Evolutionary conservation across 2,329 filamentous ascomycete genomes (phyloP).

Genomic region (Aspergillus glaucus): DNA sequence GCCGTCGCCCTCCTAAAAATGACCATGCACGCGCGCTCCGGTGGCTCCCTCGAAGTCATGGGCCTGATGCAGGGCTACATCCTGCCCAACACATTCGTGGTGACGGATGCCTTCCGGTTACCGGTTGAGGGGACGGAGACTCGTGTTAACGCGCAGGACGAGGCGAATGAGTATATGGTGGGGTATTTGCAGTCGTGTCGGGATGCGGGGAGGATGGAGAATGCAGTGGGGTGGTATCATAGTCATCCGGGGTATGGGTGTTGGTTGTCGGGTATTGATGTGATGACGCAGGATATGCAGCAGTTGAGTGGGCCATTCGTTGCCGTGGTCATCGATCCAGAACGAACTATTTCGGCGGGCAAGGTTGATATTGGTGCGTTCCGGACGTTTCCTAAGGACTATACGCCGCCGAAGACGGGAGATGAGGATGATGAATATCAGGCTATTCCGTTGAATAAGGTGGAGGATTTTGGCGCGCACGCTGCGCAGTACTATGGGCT

Average conservation of each 20-base stretch:
- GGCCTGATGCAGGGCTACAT: slow-evolving; percentile 96
- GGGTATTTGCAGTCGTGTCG: slow-evolving; percentile 72
- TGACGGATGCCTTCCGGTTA: slow-evolving; percentile 88
- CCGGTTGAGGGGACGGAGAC: slow-evolving; percentile 99
- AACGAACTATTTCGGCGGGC: slow-evolving; percentile 87
- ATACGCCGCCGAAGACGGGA: slow-evolving; percentile 52
- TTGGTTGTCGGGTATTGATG: slow-evolving; percentile 96
- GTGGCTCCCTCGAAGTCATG: slow-evolving; percentile 91
- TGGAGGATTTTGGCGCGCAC: slow-evolving; percentile 92
- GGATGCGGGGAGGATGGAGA: slow-evolving; percentile 73
- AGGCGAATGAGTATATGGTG: slow-evolving; percentile 96
- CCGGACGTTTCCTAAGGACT: slow-evolving; percentile 74
- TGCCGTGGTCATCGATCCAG: slow-evolving; percentile 92
- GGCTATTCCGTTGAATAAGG: slow-evolving; percentile 80
- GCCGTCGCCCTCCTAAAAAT: slow-evolving; percentile 94
- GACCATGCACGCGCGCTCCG: slow-evolving; percentile 98
- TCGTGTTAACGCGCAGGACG: slow-evolving; percentile 87
- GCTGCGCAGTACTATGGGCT: slow-evolving; percentile 84
- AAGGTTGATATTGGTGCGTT: slow-evolving; percentile 98
- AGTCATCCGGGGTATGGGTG: slow-evolving; percentile 96
- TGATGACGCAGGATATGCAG: slow-evolving; percentile 77
- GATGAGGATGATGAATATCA: slow-evolving; percentile 41
- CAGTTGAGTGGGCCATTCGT: slow-evolving; percentile 91
- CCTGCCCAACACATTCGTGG: slow-evolving; percentile 72
- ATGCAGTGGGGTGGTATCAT: slow-evolving; percentile 97